phyloP scores from a whole-genome alignment of 129 eudicot genomes.

The Glebionis coronaria region DNA sequence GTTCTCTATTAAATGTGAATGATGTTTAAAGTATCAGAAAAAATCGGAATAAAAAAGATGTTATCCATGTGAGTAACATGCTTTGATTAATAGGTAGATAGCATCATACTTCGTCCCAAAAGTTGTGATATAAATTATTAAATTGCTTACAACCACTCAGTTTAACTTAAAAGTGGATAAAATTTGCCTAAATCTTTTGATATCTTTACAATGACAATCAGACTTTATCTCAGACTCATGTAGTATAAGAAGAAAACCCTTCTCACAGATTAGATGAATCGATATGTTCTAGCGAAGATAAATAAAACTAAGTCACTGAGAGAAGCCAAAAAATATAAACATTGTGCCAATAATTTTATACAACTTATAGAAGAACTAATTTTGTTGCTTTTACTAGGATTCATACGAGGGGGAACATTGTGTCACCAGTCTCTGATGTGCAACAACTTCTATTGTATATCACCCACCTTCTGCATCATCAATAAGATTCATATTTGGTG shows the following conservation, averaged over 20 bases:
- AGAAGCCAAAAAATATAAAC: neutral
- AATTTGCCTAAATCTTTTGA: neutral
- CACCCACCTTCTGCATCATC: constrained; percentile 53
- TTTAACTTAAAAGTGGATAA: neutral
- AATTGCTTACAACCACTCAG: neutral
- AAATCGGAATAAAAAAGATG: neutral
- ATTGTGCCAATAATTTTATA: neutral
- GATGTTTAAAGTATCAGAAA: neutral
- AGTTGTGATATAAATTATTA: neutral
- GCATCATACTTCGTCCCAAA: neutral
- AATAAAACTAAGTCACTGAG: neutral
- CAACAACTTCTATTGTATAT: constrained; percentile 54
- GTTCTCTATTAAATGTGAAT: neutral
- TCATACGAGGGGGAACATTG: constrained; percentile 42
- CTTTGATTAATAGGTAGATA: neutral
- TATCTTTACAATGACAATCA: neutral
- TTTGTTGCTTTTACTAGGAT: constrained; percentile 37
- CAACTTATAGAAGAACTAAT: neutral
- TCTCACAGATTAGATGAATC: neutral
- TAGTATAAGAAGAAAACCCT: neutral
- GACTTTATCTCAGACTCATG: neutral
- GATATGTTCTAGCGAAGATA: neutral
- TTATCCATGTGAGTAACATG: neutral
- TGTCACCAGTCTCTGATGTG: constrained; percentile 51
- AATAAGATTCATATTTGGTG: constrained; percentile 43